These are phyloP conservation scores for Cercis canadensis DNA, from an alignment of 306 rosid species.

Conservation along the genomic window DNA sequence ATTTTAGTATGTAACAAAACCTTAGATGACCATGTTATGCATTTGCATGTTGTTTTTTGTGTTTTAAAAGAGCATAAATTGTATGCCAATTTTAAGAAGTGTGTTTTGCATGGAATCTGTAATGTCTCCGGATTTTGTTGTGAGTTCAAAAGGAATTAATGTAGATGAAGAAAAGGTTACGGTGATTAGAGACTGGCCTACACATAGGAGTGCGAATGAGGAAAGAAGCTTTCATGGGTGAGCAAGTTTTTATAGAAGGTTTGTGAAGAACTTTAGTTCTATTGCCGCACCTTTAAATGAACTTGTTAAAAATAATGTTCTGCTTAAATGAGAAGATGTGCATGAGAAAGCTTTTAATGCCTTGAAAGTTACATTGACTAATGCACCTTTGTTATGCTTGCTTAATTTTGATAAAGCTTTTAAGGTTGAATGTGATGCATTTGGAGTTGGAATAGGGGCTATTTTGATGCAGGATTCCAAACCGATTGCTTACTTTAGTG, in stretches of 20 bases:
- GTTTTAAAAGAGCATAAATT: neutral
- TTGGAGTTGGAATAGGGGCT: too few relatives aligned
- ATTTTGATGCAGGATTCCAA: too few relatives aligned
- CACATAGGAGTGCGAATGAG: neutral
- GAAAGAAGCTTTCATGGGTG: neutral
- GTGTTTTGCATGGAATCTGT: too few relatives aligned
- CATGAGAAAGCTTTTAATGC: constrained; percentile 45
- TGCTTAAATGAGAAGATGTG: too few relatives aligned
- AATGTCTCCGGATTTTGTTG: too few relatives aligned
- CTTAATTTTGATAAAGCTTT: too few relatives aligned
- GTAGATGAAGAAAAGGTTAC: neutral
- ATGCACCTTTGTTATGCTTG: too few relatives aligned
- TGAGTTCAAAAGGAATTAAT: neutral
- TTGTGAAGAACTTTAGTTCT: neutral
- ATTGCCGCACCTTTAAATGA: neutral
- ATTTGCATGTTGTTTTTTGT: neutral
- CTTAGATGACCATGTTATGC: neutral
- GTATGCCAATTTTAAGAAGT: neutral
- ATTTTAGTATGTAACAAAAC: too few relatives aligned
- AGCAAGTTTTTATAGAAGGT: neutral
- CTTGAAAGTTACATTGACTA: too few relatives aligned
- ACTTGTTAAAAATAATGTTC: too few relatives aligned
- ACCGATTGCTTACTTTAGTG: too few relatives aligned
- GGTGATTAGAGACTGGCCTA: neutral
- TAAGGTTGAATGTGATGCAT: too few relatives aligned